Base-by-base conservation (phyloP, 148 eudicot species). In the Heliamphora exappendiculata region DNA sequence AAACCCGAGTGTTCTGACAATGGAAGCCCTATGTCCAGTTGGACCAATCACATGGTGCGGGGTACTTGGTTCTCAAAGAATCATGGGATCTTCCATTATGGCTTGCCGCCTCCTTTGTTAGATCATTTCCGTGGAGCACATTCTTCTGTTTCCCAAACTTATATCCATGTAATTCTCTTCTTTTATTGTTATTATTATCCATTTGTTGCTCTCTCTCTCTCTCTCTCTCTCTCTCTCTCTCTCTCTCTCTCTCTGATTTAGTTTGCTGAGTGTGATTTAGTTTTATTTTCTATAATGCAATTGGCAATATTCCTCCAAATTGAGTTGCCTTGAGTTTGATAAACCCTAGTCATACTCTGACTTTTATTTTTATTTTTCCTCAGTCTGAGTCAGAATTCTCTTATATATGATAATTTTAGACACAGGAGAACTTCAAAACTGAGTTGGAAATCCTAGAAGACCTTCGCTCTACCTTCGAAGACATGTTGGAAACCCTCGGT, bases 21-120 rank as follows among this genome's bases (percentile, higher is more conserved):
- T 47, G 79, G 69, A 59, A 4, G 44, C 73, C 63, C 76, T 37
- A 22, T 75, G 53, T 76, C 83, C 72, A 78, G 83, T 78, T 85
- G 80, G 83, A 78, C 83, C 70, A 78, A 82, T 74, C 94, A 95
- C 81, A 88, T 95, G 96, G 91, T 95, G 73, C 90, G 98, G 36
- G 93, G 88, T 55, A 88, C 97, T 67, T 95, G 97, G 97, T 81
- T 91, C 72, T 89, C 97, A 9, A 79, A 83, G 78, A 84, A 88
- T 74, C 85, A 82, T 67, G 88, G 68, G 31, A 85, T 91, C 64
- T 89, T 92, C 67, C 70, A 89, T 75, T 95, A 95, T 81, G 91
- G 98, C 50, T 79, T 95, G 81, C 98, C 98, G 24, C 59, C 86
- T 60, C 90, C 94, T 49, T 78, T 95, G 77, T 78, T 95, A 74